Evolutionary conservation across 1,284 basidiomycete genomes (phyloP).

Genomic region (Caloboletus inedulis): DNA sequence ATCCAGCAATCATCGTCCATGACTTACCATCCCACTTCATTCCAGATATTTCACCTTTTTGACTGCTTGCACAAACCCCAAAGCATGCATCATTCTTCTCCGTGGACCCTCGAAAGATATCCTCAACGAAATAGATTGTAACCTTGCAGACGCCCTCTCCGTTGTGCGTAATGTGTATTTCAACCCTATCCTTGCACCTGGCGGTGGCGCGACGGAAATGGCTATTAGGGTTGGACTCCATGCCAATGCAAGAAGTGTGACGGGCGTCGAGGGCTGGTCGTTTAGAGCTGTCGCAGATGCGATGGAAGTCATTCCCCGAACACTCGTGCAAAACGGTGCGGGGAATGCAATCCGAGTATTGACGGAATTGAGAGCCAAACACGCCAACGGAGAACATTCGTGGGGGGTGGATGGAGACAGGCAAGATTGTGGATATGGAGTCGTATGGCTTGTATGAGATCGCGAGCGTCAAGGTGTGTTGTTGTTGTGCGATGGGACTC

Average conservation of each 20-base stretch:
- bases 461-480: conserved; percentile 84
- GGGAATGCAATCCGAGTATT: conserved; percentile 92
- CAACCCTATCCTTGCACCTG: conserved; percentile 88
- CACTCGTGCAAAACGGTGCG: conserved; percentile 93
- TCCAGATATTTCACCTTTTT: conserved; percentile 95
- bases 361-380: conserved; percentile 93
- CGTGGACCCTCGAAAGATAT: conserved; percentile 98
- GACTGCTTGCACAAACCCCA: conserved; percentile 87
- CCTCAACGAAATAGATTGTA: conserved; percentile 96
- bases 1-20: not conserved
- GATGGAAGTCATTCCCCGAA: conserved; percentile 96
- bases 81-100: conserved; percentile 98
- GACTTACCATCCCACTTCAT: not conserved
- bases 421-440: conserved; percentile 96
- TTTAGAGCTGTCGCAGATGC: conserved; percentile 93
- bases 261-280: conserved; percentile 87
- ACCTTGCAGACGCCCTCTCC: conserved; percentile 96
- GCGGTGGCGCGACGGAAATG: conserved; percentile 98
- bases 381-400: conserved; percentile 85
- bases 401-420: conserved; percentile 97
- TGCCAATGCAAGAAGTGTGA: conserved; percentile 73
- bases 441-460: conserved; percentile 91
- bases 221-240: conserved; percentile 89
- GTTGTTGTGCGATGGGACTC: not conserved
- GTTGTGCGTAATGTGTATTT: conserved; percentile 97